Evolutionary conservation across 768 basidiomycete genomes (phyloP), one percentile per base, ranked within the genome.

Genomic region (Cystobasidiopsis lactophilus): DNA sequence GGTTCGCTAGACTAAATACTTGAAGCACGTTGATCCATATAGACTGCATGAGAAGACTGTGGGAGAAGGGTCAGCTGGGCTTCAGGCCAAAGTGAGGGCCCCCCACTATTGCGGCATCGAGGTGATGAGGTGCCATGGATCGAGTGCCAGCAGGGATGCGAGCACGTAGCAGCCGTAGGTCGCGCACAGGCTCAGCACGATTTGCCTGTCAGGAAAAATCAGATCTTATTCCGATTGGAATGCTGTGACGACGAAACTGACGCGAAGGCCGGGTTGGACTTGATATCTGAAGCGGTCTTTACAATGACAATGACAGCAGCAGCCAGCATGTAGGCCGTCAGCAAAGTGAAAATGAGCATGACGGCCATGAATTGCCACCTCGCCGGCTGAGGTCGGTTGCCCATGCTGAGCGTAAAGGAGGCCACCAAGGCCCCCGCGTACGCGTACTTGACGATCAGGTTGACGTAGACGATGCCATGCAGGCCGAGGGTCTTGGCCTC

Each of bases 401-500:
- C 89, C 86, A 95, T 91, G 0, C 85, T 82, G 65, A 93, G 82
- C 1, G 93, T 70, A 72, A 95, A 93, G 59, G 79, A 81, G 7
- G 82, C 79, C n/a, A 88, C 73, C 27, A 96, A 74, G 39, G 84
- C 74, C 3, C 82, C 82, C 3, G 79, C 77, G 73, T 93, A 79
- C 31, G 79, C 67, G 64, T 84, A 91, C 78, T 88, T 60, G 10
- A 19, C 45, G 51, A 55, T 19, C 21, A 55, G 50, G 51, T 62
- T 61, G 30, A 53, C 50, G 49, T 62, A 50, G 7, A 53, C 27
- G 56, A 64, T 60, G 18, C 47, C 40, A 27, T 53, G 50, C 46
- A 61, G 52, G 33, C 44, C 37, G 27, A 54, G 52, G 7, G 40
- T 21, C 33, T 33, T 16, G 53, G 79, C 77, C 59, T 95, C 85